A percentile compares a stretch with the other conserved stretches of the same genome.
Evolutionary conservation across 1,284 basidiomycete species (phyloP).

Genomic region (Tylopilus sp.): DNA sequence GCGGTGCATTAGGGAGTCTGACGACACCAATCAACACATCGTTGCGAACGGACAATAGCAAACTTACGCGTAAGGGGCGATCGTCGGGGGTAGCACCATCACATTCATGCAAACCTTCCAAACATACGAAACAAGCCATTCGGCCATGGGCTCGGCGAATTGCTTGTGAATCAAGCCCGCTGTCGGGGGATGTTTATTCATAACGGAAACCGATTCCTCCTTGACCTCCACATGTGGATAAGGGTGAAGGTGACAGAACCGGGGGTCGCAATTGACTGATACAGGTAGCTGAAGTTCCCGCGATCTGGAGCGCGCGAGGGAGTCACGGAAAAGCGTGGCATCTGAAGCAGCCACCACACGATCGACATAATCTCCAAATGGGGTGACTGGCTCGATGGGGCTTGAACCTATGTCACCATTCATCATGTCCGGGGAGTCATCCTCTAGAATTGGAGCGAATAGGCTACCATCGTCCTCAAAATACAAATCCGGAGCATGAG

Average conservation of each 20-base stretch:
- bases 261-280: slow-evolving; percentile 18
- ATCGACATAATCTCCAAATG: slow-evolving; percentile 73
- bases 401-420: slow-evolving; percentile 58
- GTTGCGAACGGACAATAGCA: slow-evolving; percentile 1
- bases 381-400: slow-evolving; percentile 69
- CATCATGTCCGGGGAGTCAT: slow-evolving; percentile 57
- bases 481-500: slow-evolving; percentile 19
- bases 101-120: slow-evolving; percentile 77
- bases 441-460: slow-evolving; percentile 65
- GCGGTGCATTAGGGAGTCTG: slow-evolving; percentile 37
- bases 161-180: slow-evolving; percentile 64
- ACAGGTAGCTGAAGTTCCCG: slow-evolving; percentile 25
- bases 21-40: slow-evolving; percentile 16
- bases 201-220: slow-evolving; percentile 7
- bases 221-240: slow-evolving; percentile 18
- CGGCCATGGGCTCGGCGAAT: slow-evolving; percentile 69
- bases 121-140: slow-evolving; percentile 74
- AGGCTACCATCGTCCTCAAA: slow-evolving; percentile 44
- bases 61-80: slow-evolving; percentile 49
- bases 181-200: slow-evolving; percentile 40
- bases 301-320: slow-evolving; percentile 17
- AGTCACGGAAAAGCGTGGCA: slow-evolving; percentile 21
- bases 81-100: slow-evolving; percentile 51
- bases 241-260: slow-evolving; percentile 18
- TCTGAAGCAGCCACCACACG: slow-evolving; percentile 55